A percentile compares a stretch with the other conserved stretches of the same genome.
These are phyloP conservation scores for Colletotrichum kahawae DNA, from an alignment of 2,329 filamentous ascomycete species.

Conservation along the genomic window DNA sequence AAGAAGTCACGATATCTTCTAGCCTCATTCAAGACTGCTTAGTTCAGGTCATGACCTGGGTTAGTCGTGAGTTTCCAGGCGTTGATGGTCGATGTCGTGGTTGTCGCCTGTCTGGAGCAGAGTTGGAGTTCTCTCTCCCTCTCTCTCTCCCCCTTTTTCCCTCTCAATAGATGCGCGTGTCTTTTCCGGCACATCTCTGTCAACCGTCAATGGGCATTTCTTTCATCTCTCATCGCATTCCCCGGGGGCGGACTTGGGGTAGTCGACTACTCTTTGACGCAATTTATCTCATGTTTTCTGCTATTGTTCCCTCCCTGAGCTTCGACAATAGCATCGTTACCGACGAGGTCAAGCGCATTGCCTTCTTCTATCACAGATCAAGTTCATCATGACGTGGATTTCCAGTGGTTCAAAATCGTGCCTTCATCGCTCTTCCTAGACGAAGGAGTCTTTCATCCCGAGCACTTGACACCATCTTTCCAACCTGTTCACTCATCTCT, in stretches of 20 bases:
- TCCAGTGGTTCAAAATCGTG: rapidly evolving
- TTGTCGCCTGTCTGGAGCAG: too few relatives aligned
- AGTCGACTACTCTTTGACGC: neutral
- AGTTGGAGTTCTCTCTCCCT: too few relatives aligned
- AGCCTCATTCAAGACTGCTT: neutral
- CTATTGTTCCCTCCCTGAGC: neutral
- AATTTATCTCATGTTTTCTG: neutral
- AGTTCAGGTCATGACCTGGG: neutral
- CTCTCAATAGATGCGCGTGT: neutral
- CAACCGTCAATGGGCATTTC: neutral
- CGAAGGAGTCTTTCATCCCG: neutral
- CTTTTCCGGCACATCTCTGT: neutral
- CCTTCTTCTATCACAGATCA: neutral
- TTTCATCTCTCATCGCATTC: neutral
- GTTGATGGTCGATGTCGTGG: neutral
- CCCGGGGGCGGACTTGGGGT: neutral
- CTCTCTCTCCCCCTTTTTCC: too few relatives aligned
- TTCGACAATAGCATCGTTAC: neutral
- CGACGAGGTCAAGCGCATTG: neutral
- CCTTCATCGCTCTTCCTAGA: neutral
- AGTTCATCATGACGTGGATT: neutral
- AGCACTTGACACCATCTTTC: neutral
- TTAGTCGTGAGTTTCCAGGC: neutral
- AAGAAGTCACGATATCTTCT: rapidly evolving
- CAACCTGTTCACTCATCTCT: rapidly evolving